phyloP scores from a whole-genome alignment of 306 rosid species.

The Albizia julibrissin region DNA sequence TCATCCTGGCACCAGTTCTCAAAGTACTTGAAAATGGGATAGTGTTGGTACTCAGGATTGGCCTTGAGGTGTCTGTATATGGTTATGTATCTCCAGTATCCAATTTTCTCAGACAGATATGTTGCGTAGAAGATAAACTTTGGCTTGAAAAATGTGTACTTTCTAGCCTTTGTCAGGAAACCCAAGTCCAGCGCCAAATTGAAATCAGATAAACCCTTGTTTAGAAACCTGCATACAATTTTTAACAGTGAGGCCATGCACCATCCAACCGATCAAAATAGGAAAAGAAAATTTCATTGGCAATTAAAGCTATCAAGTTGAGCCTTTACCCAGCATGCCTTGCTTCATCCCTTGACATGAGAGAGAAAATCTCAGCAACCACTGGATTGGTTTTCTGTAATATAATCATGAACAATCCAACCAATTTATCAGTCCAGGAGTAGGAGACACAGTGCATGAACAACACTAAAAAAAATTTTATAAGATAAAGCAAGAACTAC shows the following conservation, averaged over 20 bases:
- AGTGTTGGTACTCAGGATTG: constrained; percentile 88
- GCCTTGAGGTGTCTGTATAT: constrained; percentile 94
- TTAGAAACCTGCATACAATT: constrained; percentile 68
- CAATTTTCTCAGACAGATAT: constrained; percentile 95
- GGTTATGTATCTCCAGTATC: constrained; percentile 98
- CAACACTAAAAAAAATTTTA: neutral
- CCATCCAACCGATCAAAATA: constrained; percentile 7
- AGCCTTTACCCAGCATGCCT: constrained; percentile 93
- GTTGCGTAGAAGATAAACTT: constrained; percentile 98
- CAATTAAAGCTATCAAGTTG: constrained; percentile 4
- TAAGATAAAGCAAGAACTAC: constrained; percentile 1
- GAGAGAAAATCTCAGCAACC: constrained; percentile 99
- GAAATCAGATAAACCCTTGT: constrained; percentile 97
- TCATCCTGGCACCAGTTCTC: constrained; percentile 99
- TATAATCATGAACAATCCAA: constrained; percentile 37
- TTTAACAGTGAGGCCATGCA: constrained; percentile 7
- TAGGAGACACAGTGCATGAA: neutral
- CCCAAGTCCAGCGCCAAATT: constrained; percentile 99
- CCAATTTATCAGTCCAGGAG: constrained; percentile 27
- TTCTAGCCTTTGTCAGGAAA: constrained; percentile 93
- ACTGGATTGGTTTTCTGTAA: constrained; percentile 97
- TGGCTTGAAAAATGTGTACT: constrained; percentile 97
- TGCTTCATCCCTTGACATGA: constrained; percentile 99
- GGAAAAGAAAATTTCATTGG: neutral
- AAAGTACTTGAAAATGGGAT: constrained; percentile 95